Evolutionary conservation across 768 basidiomycete species (phyloP), one percentile per base, ranked within the genome.

Genomic region (Tulasnella sp.): DNA sequence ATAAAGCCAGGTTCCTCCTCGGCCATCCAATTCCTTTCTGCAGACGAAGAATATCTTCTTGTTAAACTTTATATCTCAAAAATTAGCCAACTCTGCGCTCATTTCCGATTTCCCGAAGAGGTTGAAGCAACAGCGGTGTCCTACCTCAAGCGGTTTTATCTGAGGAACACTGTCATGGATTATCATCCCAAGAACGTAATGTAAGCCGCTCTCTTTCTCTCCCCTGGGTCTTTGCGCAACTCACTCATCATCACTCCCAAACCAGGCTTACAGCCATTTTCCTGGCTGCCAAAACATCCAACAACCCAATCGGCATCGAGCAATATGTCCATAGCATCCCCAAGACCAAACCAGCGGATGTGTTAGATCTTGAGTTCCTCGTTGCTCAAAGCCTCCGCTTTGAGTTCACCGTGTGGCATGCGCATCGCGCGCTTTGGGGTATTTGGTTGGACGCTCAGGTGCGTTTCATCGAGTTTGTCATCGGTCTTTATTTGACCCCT

Each of bases 161-260:
- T 99, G 75, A 92, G 92, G 84, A 99, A 99, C 81, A 99, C 96
- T 1, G 94, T 96, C 73, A 98, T 99, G 96, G 97, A 99, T 82
- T 98, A 94, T 91, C 97, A 99, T 84, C 97, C 97, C 0, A 97
- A 96, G 84, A 96, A 94, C 81, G 94, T 99, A 80, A 99, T 99
- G 97, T 97, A 81, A 70, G 91, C 83, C 11, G 17, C 45, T 69
- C 36, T 31, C n/a, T 9, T 67, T 39, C 22, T 31, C 38, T 45
- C 40, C 71, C 14, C 34, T 54, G 31, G n/a, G n/a, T n/a, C 74
- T 42, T 42, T 64, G 34, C 11, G 74, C 76, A 68, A 76, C 31
- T 78, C 15, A 69, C 29, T 68, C 68, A 76, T 14, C 79, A 25
- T 29, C 6, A 15, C 49, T n/a, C 52, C n/a, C 75, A 40, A 31